A percentile compares a stretch with the other conserved stretches of the same genome.
Conservation (phyloP, 2,329 filamentous ascomycete genomes). For the Ophiosphaerella herpotricha region DNA sequence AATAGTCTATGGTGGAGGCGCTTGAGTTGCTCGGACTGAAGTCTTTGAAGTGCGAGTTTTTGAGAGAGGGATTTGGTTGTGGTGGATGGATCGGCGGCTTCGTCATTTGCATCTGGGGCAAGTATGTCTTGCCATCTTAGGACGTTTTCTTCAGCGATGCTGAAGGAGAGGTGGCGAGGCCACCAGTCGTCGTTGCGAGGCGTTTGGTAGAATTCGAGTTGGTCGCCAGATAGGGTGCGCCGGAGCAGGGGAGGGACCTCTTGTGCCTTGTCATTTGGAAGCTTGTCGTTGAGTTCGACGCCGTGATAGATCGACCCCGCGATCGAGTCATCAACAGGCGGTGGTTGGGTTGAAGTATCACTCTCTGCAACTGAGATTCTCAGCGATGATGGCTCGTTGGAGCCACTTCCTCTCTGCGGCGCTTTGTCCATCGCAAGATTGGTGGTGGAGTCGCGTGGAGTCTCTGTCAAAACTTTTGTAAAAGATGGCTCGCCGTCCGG, state of each 20-base stretch:
- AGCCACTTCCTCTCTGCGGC: slow-evolving; percentile 16
- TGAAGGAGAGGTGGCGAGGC: slow-evolving; percentile 75
- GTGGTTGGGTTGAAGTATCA: slow-evolving; percentile 36
- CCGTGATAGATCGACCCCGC: slow-evolving; percentile 65
- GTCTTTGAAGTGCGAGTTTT: slow-evolving; percentile 42
- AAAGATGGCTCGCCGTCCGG: slow-evolving; percentile 35
- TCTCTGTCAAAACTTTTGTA: slow-evolving; percentile 41
- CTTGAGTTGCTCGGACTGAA: slow-evolving; percentile 60
- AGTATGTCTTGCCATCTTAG: slow-evolving; percentile 59
- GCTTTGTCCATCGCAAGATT: slow-evolving; percentile 25
- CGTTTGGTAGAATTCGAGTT: slow-evolving; percentile 30
- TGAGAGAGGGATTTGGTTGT: slow-evolving; percentile 36
- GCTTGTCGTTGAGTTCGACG: slow-evolving; percentile 55
- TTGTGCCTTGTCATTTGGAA: slow-evolving; percentile 53
- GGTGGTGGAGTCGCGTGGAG: slow-evolving; percentile 34
- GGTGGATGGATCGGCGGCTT: slow-evolving; percentile 25
- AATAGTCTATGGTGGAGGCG: slow-evolving; percentile 67
- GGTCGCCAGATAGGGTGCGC: slow-evolving; percentile 64
- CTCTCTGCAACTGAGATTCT: slow-evolving; percentile 20
- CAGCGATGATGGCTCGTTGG: slow-evolving; percentile 22
- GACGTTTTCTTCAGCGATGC: slow-evolving; percentile 74
- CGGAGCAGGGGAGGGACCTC: slow-evolving; percentile 58
- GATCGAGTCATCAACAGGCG: slow-evolving; percentile 58
- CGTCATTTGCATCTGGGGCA: slow-evolving; percentile 24
- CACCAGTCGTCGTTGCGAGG: slow-evolving; percentile 64